Evolutionary conservation across 805 yeast species (phyloP).

Genomic region (Kodamaea nitidulidarum): DNA sequence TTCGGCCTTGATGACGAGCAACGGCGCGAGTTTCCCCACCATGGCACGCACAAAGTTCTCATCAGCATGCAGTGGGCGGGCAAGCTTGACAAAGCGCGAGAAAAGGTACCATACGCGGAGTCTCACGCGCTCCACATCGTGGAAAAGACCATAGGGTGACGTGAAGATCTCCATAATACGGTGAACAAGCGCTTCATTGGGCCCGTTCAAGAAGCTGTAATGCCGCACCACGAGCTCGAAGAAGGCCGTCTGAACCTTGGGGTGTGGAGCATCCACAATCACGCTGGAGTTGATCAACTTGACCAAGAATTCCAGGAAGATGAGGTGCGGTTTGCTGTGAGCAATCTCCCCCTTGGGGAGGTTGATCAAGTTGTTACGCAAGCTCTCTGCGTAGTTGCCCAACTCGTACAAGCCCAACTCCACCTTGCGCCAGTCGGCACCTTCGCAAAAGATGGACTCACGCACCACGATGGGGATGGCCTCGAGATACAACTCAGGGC

Average conservation of each 20-base stretch:
- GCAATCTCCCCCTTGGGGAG: conserved; percentile 62
- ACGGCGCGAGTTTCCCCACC: conserved; percentile 55
- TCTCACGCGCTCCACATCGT: conserved; percentile 67
- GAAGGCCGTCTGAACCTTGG: conserved; percentile 74
- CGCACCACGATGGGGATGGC: conserved; percentile 59
- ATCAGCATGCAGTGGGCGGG: conserved; percentile 57
- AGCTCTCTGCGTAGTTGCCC: conserved; percentile 70
- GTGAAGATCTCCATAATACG: conserved; percentile 74
- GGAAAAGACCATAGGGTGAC: conserved; percentile 78
- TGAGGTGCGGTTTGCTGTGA: conserved; percentile 59
- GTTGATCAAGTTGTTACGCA: conserved; percentile 73
- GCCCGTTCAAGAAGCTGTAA: conserved; percentile 51
- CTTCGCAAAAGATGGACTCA: conserved; percentile 27
- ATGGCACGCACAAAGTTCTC: conserved; percentile 49
- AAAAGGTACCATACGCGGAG: conserved; percentile 88
- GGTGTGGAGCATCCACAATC: conserved; percentile 55
- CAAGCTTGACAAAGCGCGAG: conserved; percentile 72
- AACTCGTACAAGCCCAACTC: conserved; percentile 87
- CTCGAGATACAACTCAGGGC: conserved; percentile 58
- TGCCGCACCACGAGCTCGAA: conserved; percentile 86
- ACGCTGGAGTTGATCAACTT: conserved; percentile 48
- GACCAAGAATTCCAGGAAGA: conserved; percentile 59
- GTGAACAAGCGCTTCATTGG: conserved; percentile 47
- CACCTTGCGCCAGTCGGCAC: conserved; percentile 66
- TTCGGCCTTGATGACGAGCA: conserved; percentile 61